Evolutionary conservation across 2,329 filamentous ascomycete species (phyloP), one percentile per base, ranked within the genome.

Genomic region (Septoria linicola): DNA sequence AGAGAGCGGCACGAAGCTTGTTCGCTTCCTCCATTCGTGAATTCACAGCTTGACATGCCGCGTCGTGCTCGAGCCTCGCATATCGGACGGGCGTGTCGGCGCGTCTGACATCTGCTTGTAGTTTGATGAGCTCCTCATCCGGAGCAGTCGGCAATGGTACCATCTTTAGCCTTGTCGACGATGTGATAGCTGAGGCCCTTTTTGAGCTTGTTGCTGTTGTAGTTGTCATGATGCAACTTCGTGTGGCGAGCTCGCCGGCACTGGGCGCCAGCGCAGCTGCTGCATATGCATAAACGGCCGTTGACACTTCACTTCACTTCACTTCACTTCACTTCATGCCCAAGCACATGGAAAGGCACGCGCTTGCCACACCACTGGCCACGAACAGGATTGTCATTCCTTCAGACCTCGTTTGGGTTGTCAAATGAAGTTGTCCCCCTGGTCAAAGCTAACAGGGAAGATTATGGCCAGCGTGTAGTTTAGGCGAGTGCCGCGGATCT

Each of bases 281-380:
- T 40, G n/a, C 23, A 40, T 31, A 47, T 37, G 44, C 44, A 47
- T 47, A 36, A 23, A 32, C 30, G 13, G 31, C 20, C 27, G 31
- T 35, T 20, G 10, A n/a, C 25, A 17, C 35, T 40, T 47, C 23
- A 27, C 23, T 27, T 47, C 34, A 47, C 23, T 40, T 47, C 23
- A 27, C 23, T 27, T 47, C 34, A 47, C 23, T 40, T 47, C 44
- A 47, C 44, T 40, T 47, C 34, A 34, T 34, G 13, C 35, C 16
- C 20, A n/a, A 32, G 35, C 44, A 47, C 37, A 34, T 47, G 44
- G n/a, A 47, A 30, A 47, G 34, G 44, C 44, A 47, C 44, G 44
- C 39, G 44, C 44, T 36, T 27, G 34, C 37, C 20, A 16, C 20
- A 16, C 20, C 21, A 19, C 27, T 14, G 14, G 25, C 23, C 34